Percentiles rank a stretch among this genome's conserved stretches.
Conservation (phyloP, 2,329 filamentous ascomycete genomes). For the Ophiobolus disseminans region DNA sequence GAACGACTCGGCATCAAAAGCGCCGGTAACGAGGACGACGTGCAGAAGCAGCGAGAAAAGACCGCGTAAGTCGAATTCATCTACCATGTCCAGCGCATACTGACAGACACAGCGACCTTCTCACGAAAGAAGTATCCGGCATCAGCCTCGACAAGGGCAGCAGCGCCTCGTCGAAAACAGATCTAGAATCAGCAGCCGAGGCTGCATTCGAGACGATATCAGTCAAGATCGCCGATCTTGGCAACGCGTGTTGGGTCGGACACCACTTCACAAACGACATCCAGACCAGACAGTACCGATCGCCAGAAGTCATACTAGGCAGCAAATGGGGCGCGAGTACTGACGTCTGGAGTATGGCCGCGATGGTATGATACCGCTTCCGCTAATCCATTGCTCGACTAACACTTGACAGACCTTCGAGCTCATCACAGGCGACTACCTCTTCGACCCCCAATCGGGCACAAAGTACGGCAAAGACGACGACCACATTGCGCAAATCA, state of each 20-base stretch:
- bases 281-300: constrained; percentile 95
- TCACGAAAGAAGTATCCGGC: constrained; percentile 91
- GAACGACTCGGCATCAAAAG: constrained; percentile 63
- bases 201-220: constrained; percentile 80
- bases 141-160: constrained; percentile 82
- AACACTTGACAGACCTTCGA: constrained; percentile 80
- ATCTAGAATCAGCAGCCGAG: constrained; percentile 61
- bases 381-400: constrained; percentile 11
- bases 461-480: constrained; percentile 99
- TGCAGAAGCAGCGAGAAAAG: constrained; percentile 86
- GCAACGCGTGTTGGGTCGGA: constrained; percentile 98
- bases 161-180: constrained; percentile 58
- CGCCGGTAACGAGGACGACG: constrained; percentile 58
- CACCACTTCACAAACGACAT: constrained; percentile 99
- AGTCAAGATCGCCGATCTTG: constrained; percentile 97
- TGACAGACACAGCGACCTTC: constrained; percentile 69
- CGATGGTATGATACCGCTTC: constrained; percentile 74
- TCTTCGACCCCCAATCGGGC: constrained; percentile 97
- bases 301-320: constrained; percentile 94
- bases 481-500: constrained; percentile 98
- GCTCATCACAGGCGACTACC: constrained; percentile 95
- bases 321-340: constrained; percentile 99
- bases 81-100: neutral
- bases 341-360: constrained; percentile 99
- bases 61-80: constrained; percentile 73